A percentile compares a stretch with the other conserved stretches of the same genome.
Evolutionary conservation across 75 land plant genomes (phyloP).

Genomic region (Larix kaempferi): DNA sequence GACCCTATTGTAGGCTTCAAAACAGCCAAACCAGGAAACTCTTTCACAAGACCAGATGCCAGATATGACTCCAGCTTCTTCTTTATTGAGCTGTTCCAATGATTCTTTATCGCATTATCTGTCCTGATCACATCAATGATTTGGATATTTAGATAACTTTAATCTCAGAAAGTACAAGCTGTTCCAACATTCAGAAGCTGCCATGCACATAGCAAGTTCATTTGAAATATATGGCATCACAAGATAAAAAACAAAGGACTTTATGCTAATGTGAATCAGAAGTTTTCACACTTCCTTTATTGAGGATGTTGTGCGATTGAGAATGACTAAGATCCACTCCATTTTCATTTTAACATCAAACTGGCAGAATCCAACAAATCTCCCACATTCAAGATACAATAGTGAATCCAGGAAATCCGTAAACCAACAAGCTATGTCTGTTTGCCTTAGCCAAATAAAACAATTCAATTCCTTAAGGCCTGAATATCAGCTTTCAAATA

Average conservation of each 20-base stretch:
- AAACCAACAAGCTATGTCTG: background rate
- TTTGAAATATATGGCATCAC: background rate
- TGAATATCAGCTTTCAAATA: background rate
- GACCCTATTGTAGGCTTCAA: background rate
- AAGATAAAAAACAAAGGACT: background rate
- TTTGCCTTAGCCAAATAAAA: background rate
- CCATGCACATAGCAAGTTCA: background rate
- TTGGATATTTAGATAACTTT: slow-evolving; percentile 71
- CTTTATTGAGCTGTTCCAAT: slow-evolving; percentile 95
- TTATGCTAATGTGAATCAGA: background rate
- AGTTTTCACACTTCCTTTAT: background rate
- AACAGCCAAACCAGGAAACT: slow-evolving; percentile 33
- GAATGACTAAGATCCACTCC: background rate
- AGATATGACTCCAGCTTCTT: slow-evolving; percentile 67
- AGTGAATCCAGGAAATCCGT: background rate
- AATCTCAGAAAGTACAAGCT: slow-evolving; percentile 22
- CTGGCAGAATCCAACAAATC: background rate
- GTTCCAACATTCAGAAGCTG: slow-evolving; percentile 39
- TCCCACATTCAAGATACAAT: background rate
- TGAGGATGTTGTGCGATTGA: background rate
- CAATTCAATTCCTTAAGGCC: background rate
- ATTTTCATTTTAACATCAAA: background rate
- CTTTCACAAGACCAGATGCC: slow-evolving; percentile 45
- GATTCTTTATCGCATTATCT: slow-evolving; percentile 93
- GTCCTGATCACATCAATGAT: slow-evolving; percentile 66